Percentiles rank a stretch among this genome's conserved stretches.
Conservation (phyloP, 2,329 filamentous ascomycete species). For the Sclerotinia minor region DNA sequence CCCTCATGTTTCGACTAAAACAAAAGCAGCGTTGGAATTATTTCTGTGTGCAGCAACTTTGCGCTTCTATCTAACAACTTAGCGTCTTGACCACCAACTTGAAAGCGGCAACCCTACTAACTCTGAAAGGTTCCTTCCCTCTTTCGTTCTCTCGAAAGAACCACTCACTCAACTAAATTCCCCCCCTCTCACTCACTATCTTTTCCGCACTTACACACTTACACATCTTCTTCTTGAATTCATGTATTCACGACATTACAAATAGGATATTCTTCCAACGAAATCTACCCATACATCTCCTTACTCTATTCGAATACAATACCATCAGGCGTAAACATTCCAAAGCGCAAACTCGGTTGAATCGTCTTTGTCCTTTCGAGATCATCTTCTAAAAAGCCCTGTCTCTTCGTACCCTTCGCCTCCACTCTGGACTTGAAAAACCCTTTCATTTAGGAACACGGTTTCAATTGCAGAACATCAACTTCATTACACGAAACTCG, state of each 20-base stretch:
- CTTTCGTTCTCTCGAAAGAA: conserved; percentile 21
- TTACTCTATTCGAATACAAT: conserved; percentile 9
- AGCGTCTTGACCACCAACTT: conserved; percentile 20
- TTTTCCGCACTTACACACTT: not conserved
- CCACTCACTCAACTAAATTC: conserved; percentile 23
- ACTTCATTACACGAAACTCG: conserved; percentile 14
- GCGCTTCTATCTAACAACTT: conserved; percentile 17
- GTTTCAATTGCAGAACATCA: conserved; percentile 23
- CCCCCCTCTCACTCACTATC: conserved; percentile 15
- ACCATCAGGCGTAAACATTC: conserved; percentile 24
- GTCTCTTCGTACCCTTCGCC: conserved; percentile 20
- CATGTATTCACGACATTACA: conserved; percentile 12
- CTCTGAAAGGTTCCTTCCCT: conserved; percentile 21
- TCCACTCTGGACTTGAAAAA: conserved; percentile 25
- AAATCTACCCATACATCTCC: conserved; percentile 6
- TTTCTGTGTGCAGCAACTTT: conserved; percentile 15
- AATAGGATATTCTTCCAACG: conserved; percentile 13
- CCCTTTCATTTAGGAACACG: conserved; percentile 24
- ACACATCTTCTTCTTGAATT: conserved; percentile 8
- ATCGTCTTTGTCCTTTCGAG: conserved; percentile 25
- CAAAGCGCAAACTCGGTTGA: conserved; percentile 26
- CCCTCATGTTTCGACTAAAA: not conserved
- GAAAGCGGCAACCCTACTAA: conserved; percentile 24
- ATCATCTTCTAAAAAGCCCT: conserved; percentile 19
- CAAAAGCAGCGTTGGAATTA: conserved; percentile 22